These are phyloP conservation scores for Fusarium circinatum DNA, from an alignment of 2,329 filamentous ascomycete genomes.

Conservation along the genomic window DNA sequence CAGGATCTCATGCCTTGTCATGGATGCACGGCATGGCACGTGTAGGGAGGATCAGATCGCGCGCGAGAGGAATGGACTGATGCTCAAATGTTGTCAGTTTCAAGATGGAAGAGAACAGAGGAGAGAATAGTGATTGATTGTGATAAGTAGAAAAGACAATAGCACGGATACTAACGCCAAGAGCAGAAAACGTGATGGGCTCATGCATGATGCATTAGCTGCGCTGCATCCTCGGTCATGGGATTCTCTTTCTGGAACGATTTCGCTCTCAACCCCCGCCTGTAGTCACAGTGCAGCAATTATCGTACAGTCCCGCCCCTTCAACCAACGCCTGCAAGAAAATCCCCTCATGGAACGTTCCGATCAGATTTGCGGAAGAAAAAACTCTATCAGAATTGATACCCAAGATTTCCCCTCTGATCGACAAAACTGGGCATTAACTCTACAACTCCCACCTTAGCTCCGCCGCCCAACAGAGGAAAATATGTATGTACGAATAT, in stretches of 20 bases:
- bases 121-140: not conserved
- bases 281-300: not conserved
- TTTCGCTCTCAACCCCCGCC: constrained; percentile 13
- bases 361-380: not conserved
- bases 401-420: constrained; percentile 19
- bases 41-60: not conserved
- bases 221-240: constrained; percentile 26
- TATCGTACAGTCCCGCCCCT: constrained; percentile 1
- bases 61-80: not conserved
- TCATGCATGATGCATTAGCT: constrained; percentile 30
- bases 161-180: constrained; percentile 12
- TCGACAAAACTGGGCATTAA: constrained; percentile 37
- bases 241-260: constrained; percentile 32
- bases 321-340: not conserved
- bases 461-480: not conserved
- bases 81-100: not conserved
- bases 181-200: constrained; percentile 19
- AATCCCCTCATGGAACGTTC: constrained; percentile 6
- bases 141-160: not conserved
- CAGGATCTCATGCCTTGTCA: not conserved
- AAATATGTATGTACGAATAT: constrained; percentile 5
- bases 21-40: not conserved
- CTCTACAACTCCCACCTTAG: not conserved
- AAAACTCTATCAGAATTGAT: constrained; percentile 15
- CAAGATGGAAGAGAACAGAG: not conserved